phyloP scores from a whole-genome alignment of 257 asterid species.

The Dorcoceras hygrometricum region DNA sequence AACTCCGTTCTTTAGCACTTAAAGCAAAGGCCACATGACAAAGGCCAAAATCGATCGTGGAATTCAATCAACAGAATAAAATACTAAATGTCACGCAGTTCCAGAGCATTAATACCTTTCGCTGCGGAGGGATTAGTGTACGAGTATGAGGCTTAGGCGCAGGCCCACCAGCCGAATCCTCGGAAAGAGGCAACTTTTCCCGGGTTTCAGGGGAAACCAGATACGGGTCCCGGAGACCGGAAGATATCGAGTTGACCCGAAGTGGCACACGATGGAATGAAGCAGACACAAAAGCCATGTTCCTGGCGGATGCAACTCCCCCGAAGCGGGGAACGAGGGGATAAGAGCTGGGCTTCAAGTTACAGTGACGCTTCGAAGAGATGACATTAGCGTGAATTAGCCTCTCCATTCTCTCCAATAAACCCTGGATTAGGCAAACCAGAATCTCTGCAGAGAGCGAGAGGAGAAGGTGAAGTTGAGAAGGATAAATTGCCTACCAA shows the following conservation, averaged over 20 bases:
- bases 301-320: conserved; percentile 28
- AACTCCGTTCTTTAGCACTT: not conserved
- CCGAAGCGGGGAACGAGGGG: conserved; percentile 43
- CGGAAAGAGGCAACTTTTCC: conserved; percentile 16
- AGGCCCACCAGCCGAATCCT: conserved; percentile 38
- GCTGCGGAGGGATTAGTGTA: conserved; percentile 30
- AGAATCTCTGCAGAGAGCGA: conserved; percentile 1
- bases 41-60: conserved; percentile 6
- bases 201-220: conserved; percentile 24
- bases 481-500: conserved; percentile 27
- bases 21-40: not conserved
- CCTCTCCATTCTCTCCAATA: conserved; percentile 53
- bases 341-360: conserved; percentile 14
- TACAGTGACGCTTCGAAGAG: conserved; percentile 40
- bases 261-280: conserved; percentile 25
- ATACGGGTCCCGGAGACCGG: conserved; percentile 29
- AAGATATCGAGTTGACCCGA: conserved; percentile 36
- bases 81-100: not conserved
- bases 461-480: conserved; percentile 20
- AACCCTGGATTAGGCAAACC: not conserved
- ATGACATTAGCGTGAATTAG: conserved; percentile 54
- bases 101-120: conserved; percentile 38
- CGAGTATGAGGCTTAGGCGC: conserved; percentile 34
- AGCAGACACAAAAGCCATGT: conserved; percentile 23
- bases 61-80: conserved; percentile 9